Evolutionary conservation across 1,139 yeast species (phyloP).

Genomic region (Protomyces lactucae-debilis): DNA sequence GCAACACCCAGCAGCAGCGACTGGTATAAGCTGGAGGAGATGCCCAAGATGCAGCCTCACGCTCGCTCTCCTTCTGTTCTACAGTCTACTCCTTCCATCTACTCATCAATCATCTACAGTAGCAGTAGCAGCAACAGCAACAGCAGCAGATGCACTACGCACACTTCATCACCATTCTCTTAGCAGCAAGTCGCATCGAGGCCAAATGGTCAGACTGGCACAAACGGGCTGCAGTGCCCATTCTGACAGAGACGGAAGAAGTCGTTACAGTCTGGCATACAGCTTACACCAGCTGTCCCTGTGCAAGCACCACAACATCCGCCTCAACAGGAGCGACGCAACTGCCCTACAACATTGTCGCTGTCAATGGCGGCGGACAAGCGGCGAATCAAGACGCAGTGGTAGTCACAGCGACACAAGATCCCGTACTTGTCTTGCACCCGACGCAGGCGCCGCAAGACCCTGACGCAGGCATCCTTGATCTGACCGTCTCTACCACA

Average conservation of each 20-base stretch:
- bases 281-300: background rate
- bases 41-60: no score
- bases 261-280: background rate
- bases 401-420: background rate
- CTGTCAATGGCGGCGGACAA: background rate
- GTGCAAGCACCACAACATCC: background rate
- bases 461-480: background rate
- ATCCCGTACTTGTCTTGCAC: background rate
- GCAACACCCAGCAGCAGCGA: background rate
- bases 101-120: no score
- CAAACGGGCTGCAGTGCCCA: background rate
- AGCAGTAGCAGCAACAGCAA: background rate
- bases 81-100: no score
- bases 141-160: background rate
- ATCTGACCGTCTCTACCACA: background rate
- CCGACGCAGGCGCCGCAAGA: background rate
- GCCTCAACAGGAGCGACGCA: background rate
- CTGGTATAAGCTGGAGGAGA: no score
- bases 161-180: background rate
- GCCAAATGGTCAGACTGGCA: background rate
- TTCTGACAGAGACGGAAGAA: background rate
- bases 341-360: background rate
- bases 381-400: background rate
- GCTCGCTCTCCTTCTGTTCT: no score
- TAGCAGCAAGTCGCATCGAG: background rate